phyloP scores from a whole-genome alignment of 768 basidiomycete genomes.

The Mycena galericulata region DNA sequence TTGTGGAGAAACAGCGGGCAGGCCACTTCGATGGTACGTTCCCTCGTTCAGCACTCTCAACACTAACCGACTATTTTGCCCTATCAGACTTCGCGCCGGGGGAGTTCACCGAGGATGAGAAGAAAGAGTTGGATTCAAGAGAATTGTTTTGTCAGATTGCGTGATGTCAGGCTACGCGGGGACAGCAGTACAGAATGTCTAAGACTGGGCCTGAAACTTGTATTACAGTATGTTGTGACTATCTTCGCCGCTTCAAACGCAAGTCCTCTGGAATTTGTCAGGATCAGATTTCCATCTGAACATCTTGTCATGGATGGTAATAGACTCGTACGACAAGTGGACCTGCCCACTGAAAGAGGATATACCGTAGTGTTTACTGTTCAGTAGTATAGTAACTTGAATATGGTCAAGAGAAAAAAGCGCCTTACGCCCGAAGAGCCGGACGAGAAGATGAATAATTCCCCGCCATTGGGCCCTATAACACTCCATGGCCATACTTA shows the following conservation, averaged over 20 bases:
- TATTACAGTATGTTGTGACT: constrained; percentile 2
- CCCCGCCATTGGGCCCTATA: too few species aligned
- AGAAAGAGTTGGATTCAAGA: background rate
- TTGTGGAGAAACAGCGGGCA: background rate
- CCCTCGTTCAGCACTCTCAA: background rate
- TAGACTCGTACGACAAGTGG: background rate
- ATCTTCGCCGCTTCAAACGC: constrained; percentile 1
- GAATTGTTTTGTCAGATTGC: constrained; percentile 10
- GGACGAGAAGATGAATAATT: too few species aligned
- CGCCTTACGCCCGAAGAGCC: too few species aligned
- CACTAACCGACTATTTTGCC: constrained; percentile 8
- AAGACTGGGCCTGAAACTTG: background rate
- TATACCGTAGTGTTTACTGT: background rate
- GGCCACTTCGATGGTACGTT: constrained; percentile 7
- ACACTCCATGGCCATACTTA: too few species aligned
- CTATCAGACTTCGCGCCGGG: constrained; percentile 8
- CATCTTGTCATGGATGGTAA: background rate
- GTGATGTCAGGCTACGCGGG: constrained; percentile 7
- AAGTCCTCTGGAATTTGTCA: background rate
- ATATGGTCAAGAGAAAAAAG: too few species aligned
- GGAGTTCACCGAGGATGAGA: background rate
- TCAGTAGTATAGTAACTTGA: too few species aligned
- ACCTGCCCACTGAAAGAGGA: constrained; percentile 4
- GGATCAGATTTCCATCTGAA: constrained; percentile 1
- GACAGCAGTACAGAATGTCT: constrained; percentile 3